Evolutionary conservation across 139 green algal genomes (phyloP), one percentile per base, ranked within the genome.

Genomic region (Chloropicon primus): DNA sequence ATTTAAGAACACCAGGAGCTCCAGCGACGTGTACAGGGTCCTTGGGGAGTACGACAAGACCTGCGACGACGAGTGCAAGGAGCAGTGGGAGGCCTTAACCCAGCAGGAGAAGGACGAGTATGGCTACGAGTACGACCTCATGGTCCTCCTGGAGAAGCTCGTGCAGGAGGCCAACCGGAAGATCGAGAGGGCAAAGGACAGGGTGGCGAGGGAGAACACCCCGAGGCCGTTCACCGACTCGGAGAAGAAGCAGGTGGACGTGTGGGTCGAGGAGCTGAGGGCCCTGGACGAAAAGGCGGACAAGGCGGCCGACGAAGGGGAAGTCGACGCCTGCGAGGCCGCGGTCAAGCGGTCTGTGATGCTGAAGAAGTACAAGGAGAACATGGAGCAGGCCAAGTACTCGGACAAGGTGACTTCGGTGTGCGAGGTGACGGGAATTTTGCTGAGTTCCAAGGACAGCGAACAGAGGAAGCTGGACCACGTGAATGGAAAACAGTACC

Each of bases 401-500:
- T 89, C 91, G 0, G 89, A 93, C 22, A 79, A 88, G 26, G 87
- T 81, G 54, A 92, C 93, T 87, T 87, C 81, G 22, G 91, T 94
- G 27, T 96, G 91, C 74, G 88, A 94, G n/a, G 85, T 96, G 73
- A 95, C 89, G 72, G 91, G 90, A 28, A 84, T 96, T 26, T 95
- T 95, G 82, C 93, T 94, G 78, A 92, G 93, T 83, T 88, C 80
- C 78, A 92, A 84, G 27, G 92, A 94, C 84, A 93, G 92, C 77
- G 89, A 95, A 72, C 83, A 88, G 79, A 82, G 89, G 27, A 24
- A 79, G 75, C 82, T 92, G 88, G 91, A 96, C 72, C 90, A 96
- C 79, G 74, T 94, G 41, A 84, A 84, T 53, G 91, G 91, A 74
- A 96, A 95, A 84, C 91, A 95, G 90, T 96, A 95, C 87, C 76